Percentiles rank a stretch among this genome's conserved stretches.
Evolutionary conservation across 495 filamentous ascomycete genomes (phyloP).

Genomic region (Daldinia grandis): DNA sequence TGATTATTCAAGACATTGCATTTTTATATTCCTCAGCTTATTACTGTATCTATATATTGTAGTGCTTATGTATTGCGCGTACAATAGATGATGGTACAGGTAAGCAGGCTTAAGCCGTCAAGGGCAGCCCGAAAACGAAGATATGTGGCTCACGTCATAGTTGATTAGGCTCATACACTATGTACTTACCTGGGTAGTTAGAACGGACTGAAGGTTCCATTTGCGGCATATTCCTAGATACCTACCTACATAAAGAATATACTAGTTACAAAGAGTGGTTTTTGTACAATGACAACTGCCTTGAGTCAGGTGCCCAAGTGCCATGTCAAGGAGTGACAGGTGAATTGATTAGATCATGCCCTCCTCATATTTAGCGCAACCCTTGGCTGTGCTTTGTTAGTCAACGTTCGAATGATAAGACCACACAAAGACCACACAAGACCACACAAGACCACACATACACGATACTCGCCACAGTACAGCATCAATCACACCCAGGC

Average conservation of each 20-base stretch:
- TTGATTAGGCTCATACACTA: conserved; percentile 5
- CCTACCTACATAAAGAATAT: not conserved
- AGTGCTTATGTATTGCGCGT: not conserved
- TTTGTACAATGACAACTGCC: not conserved
- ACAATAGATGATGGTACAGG: conserved; percentile 16
- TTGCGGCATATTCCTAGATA: not conserved
- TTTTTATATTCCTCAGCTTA: conserved; percentile 22
- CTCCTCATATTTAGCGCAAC: conserved; percentile 9
- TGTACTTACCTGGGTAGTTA: too few species aligned
- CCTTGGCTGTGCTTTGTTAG: conserved; percentile 12
- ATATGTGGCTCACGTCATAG: conserved; percentile 32
- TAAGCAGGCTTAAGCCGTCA: conserved; percentile 15
- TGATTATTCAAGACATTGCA: not conserved
- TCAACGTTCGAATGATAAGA: conserved; percentile 21
- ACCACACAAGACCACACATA: conserved; percentile 24
- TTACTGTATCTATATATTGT: conserved; percentile 27
- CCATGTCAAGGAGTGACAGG: conserved; percentile 15
- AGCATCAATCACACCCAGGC: conserved; percentile 26
- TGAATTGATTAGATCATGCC: conserved; percentile 26
- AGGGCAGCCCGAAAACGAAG: conserved; percentile 10
- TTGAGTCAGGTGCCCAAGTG: conserved; percentile 12
- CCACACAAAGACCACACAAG: conserved; percentile 8
- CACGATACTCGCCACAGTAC: conserved; percentile 37
- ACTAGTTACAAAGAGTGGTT: conserved; percentile 1
- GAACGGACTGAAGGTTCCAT: not conserved